A percentile compares a stretch with the other conserved stretches of the same genome.
Evolutionary conservation across 805 yeast species (phyloP).

Genomic region (Isabelozyma heimii): DNA sequence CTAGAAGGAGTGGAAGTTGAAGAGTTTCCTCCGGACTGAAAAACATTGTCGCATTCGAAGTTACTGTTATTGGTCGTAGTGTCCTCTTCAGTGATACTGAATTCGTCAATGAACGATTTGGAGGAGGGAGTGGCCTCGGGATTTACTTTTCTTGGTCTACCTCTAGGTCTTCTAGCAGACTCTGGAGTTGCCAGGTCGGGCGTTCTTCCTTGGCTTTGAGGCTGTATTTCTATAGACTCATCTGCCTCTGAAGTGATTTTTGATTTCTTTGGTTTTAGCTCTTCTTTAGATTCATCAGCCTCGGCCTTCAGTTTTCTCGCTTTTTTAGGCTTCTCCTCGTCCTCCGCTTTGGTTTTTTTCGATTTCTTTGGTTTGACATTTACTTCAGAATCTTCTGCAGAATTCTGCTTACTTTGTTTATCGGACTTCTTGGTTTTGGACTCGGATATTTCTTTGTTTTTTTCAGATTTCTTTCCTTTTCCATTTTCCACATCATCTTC

Average conservation of each 20-base stretch:
- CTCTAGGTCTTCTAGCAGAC: constrained; percentile 3
- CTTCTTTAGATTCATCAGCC: neutral
- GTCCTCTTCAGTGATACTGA: constrained; percentile 1
- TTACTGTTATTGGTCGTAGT: constrained; percentile 5
- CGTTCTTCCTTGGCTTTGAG: neutral
- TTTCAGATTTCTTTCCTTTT: constrained; percentile 1
- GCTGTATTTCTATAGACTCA: neutral
- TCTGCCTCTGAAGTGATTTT: neutral
- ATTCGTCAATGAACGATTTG: neutral
- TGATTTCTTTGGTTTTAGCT: neutral
- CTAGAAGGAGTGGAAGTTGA: neutral
- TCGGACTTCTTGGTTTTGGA: neutral
- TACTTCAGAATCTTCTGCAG: neutral
- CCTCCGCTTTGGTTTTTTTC: constrained; percentile 1
- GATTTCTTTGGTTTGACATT: neutral
- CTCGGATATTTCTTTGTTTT: neutral
- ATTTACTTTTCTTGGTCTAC: constrained; percentile 2
- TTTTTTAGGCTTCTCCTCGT: constrained; percentile 1
- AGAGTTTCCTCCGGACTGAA: constrained; percentile 25
- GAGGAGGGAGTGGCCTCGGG: constrained; percentile 3
- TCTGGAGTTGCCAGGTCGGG: neutral
- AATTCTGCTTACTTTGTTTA: neutral
- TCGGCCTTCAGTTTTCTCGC: neutral
- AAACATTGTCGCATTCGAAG: constrained; percentile 32
- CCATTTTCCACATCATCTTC: neutral